A percentile compares a stretch with the other conserved stretches of the same genome.
These are phyloP conservation scores for Gorgonomyces haynaldii DNA, from an alignment of 192 early-diverging fungal species.

Conservation along the genomic window DNA sequence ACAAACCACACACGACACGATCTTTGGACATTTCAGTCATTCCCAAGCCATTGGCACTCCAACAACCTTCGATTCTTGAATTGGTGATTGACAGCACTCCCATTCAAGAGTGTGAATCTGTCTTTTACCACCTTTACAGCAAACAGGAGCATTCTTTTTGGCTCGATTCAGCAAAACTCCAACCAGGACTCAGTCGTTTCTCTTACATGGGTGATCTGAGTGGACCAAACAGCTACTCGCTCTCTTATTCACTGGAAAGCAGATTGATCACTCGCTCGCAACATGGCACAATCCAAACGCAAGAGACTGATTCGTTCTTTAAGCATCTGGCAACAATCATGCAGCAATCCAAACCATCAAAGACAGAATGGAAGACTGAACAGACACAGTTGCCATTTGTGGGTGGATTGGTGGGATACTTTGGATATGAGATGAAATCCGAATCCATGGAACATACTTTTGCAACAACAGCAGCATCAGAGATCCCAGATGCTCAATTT, in stretches of 20 bases:
- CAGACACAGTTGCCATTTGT: slow-evolving; percentile 32
- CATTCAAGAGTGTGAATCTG: slow-evolving; percentile 9
- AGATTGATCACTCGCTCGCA: neutral
- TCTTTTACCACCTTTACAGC: slow-evolving; percentile 20
- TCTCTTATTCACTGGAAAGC: neutral
- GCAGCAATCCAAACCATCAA: neutral
- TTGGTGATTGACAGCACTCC: neutral
- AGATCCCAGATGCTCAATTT: slow-evolving; percentile 60
- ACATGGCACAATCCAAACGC: no score
- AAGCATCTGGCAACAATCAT: slow-evolving; percentile 10
- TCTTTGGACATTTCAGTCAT: slow-evolving; percentile 3
- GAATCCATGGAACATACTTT: slow-evolving; percentile 49
- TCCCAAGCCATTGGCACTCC: neutral
- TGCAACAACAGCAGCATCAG: neutral
- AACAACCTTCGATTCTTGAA: neutral
- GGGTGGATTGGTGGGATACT: slow-evolving; percentile 81
- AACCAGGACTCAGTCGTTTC: slow-evolving; percentile 35
- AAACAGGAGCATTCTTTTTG: slow-evolving; percentile 20
- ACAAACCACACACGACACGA: slow-evolving; percentile 15
- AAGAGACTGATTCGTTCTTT: slow-evolving; percentile 21
- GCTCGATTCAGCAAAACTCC: slow-evolving; percentile 40
- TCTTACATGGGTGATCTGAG: slow-evolving; percentile 51
- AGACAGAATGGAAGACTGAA: neutral
- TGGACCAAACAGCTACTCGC: slow-evolving; percentile 12
- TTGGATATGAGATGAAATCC: slow-evolving; percentile 89